A percentile compares a stretch with the other conserved stretches of the same genome.
Conservation (phyloP, 495 filamentous ascomycete genomes). For the Platismatia glauca region DNA sequence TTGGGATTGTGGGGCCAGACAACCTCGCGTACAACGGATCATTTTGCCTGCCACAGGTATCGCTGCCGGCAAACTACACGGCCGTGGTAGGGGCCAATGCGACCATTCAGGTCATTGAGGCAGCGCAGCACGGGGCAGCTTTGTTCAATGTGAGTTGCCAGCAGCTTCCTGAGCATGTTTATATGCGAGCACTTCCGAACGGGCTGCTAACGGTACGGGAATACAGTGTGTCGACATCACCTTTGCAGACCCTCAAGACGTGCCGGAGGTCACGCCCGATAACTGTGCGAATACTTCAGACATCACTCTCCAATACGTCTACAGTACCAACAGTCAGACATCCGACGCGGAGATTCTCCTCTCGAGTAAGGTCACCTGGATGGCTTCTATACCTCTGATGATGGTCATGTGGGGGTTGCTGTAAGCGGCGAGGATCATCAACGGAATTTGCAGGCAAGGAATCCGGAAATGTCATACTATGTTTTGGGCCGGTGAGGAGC, state of each 20-base stretch:
- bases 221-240: slow-evolving; percentile 81
- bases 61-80: slow-evolving; percentile 64
- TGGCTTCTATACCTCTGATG: slow-evolving; percentile 16
- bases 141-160: slow-evolving; percentile 72
- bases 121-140: slow-evolving; percentile 79
- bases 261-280: slow-evolving; percentile 58
- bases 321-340: slow-evolving; percentile 38
- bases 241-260: slow-evolving; percentile 68
- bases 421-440: background rate
- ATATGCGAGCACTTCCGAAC: background rate
- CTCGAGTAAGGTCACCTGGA: slow-evolving; percentile 15
- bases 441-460: background rate
- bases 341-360: slow-evolving; percentile 16
- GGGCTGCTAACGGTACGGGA: background rate
- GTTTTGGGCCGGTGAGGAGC: background rate
- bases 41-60: slow-evolving; percentile 83
- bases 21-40: slow-evolving; percentile 77
- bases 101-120: slow-evolving; percentile 89
- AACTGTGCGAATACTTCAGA: slow-evolving; percentile 82
- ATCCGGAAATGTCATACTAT: background rate
- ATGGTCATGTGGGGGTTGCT: slow-evolving; percentile 3
- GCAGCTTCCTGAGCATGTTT: background rate
- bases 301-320: slow-evolving; percentile 67
- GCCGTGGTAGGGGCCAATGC: slow-evolving; percentile 79
- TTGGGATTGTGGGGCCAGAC: slow-evolving; percentile 76